These are phyloP conservation scores for Xylaria sp. DNA, from an alignment of 2,329 filamentous ascomycete species.

Conservation along the genomic window DNA sequence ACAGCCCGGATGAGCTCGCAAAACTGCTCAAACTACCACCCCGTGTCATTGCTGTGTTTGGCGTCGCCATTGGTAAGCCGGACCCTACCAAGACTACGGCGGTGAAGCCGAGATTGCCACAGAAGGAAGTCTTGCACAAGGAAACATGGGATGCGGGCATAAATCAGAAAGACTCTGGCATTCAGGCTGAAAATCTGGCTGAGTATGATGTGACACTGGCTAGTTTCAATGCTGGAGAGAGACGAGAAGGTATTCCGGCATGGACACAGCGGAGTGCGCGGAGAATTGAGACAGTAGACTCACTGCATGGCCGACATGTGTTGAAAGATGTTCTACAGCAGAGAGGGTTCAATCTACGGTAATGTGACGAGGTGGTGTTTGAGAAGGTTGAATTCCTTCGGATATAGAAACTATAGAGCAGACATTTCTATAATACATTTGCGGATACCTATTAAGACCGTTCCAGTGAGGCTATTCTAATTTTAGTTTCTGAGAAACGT, in stretches of 20 bases:
- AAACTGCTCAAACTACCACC: conserved; percentile 46
- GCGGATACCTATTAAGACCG: too few species aligned
- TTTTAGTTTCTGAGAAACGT: too few species aligned
- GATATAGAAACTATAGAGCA: conserved; percentile 7
- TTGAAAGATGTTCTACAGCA: conserved; percentile 43
- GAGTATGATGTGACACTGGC: conserved; percentile 45
- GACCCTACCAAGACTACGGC: conserved; percentile 40
- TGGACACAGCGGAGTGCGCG: conserved; percentile 47
- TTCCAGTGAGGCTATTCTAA: too few species aligned
- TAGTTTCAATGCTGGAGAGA: conserved; percentile 45
- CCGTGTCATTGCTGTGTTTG: conserved; percentile 49
- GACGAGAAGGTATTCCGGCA: conserved; percentile 41
- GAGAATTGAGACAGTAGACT: conserved; percentile 46
- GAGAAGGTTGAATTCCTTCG: background rate
- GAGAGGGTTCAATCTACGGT: conserved; percentile 45
- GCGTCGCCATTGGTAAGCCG: conserved; percentile 47
- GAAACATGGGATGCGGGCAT: conserved; percentile 43
- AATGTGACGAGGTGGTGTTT: background rate
- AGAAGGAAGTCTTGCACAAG: conserved; percentile 45
- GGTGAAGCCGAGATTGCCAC: conserved; percentile 48
- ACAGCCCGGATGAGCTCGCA: conserved; percentile 46
- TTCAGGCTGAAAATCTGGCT: conserved; percentile 38
- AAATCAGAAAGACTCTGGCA: conserved; percentile 24
- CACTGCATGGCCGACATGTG: conserved; percentile 47
- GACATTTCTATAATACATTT: background rate